These are phyloP conservation scores for Botrytis porri DNA, from an alignment of 2,329 filamentous ascomycete genomes.

Conservation along the genomic window DNA sequence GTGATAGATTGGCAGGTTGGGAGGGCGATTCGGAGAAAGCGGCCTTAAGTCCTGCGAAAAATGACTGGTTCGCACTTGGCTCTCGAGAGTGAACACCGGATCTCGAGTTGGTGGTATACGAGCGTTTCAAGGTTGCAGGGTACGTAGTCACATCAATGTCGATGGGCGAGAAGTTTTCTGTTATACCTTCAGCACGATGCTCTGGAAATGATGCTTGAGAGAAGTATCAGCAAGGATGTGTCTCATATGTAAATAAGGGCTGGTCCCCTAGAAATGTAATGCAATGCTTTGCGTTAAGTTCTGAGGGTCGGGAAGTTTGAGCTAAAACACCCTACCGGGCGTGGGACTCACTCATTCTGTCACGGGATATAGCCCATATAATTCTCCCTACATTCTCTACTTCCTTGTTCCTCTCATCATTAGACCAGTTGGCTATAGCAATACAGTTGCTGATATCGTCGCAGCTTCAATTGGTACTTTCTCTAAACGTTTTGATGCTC, in stretches of 20 bases:
- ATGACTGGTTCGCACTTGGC: constrained; percentile 26
- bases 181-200: constrained; percentile 32
- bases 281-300: constrained; percentile 9
- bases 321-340: constrained; percentile 6
- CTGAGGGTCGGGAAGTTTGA: constrained; percentile 14
- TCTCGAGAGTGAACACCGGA: constrained; percentile 30
- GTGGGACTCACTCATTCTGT: constrained; percentile 21
- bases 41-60: constrained; percentile 25
- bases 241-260: neutral
- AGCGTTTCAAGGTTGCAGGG: constrained; percentile 36
- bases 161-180: constrained; percentile 30
- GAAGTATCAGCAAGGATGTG: constrained; percentile 31
- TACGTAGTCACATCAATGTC: constrained; percentile 31
- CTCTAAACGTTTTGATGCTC: neutral
- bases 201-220: constrained; percentile 32
- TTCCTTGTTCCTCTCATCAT: neutral
- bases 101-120: constrained; percentile 28
- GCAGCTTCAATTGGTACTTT: neutral
- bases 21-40: constrained; percentile 30
- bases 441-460: neutral
- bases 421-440: neutral
- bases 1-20: constrained; percentile 30
- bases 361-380: constrained; percentile 11
- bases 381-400: constrained; percentile 9
- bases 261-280: neutral